These are phyloP conservation scores for Venturia oleaginea DNA, from an alignment of 2,329 filamentous ascomycete genomes.

Conservation along the genomic window DNA sequence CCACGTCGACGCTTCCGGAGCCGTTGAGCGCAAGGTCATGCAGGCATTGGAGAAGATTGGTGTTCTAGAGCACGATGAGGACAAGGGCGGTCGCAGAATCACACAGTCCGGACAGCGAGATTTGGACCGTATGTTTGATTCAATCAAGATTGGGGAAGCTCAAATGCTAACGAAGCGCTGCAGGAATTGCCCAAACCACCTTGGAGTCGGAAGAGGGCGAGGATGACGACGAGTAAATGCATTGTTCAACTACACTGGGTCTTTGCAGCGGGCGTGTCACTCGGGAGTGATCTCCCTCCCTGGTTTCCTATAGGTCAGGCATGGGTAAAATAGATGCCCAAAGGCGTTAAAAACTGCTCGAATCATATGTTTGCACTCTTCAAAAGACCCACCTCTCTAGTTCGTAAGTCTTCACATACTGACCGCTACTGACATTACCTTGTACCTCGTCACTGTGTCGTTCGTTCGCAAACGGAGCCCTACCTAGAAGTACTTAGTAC, in stretches of 20 bases:
- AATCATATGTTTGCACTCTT: constrained; percentile 3
- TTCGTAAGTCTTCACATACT: neutral
- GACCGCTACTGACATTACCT: neutral
- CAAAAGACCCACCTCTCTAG: neutral
- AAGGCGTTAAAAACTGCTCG: constrained; percentile 3
- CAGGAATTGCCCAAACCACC: constrained; percentile 12
- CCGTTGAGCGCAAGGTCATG: constrained; percentile 94
- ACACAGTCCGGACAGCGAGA: constrained; percentile 97
- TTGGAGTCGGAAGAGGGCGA: constrained; percentile 15
- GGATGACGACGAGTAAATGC: constrained; percentile 15
- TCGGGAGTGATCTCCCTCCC: neutral
- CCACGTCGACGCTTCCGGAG: constrained; percentile 92
- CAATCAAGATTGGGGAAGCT: neutral
- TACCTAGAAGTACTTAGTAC: neutral
- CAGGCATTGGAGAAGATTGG: constrained; percentile 99
- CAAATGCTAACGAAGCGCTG: neutral
- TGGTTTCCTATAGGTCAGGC: neutral
- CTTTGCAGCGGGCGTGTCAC: neutral
- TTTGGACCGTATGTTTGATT: constrained; percentile 59
- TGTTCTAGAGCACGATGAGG: constrained; percentile 94
- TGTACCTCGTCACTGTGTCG: neutral
- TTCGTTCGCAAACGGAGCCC: neutral
- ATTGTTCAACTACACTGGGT: constrained; percentile 1
- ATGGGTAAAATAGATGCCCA: constrained; percentile 2
- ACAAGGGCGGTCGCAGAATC: constrained; percentile 97